Evolutionary conservation across 108 stramenopile genomes (phyloP), one percentile per base, ranked within the genome.

Genomic region (Seminavis robusta): DNA sequence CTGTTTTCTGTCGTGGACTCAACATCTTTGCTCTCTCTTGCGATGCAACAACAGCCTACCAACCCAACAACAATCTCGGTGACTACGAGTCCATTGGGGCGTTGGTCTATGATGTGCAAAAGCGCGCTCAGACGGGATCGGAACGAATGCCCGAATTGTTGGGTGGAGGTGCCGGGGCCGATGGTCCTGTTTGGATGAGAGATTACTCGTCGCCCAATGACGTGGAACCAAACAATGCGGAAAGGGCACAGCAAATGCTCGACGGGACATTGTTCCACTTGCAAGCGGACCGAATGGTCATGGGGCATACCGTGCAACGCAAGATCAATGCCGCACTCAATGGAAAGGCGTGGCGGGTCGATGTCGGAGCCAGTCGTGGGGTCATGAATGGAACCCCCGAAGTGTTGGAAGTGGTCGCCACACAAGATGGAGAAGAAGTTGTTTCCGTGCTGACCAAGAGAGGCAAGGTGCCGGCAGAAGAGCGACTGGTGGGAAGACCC

Each of bases 261-360:
- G 60, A 52, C 57, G 45, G 15, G 42, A 48, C 3, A 32, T 32
- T 33, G n/a, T n/a, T n/a, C n/a, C n/a, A 71, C 19, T 9, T 34
- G 1, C 60, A 73, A 33, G 69, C 71, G 1, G 73, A 79, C 33
- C 59, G 88, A 23, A 86, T 89, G 79, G 81, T 85, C 25, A 84
- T 91, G 79, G 89, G 89, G 1, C 89, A 91, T 59, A 91, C 86
- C 15, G 76, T 81, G 0, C 89, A 91, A 70, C 26, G 50, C 16
- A 33, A 52, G 50, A 85, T 87, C 45, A 91, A 91, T 71, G 69
- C 74, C 4, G 83, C 73, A 1, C 60, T 84, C 25, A 46, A 69
- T 2, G 80, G 83, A 19, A 77, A 67, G 54, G 86, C 83, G 4
- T 91, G 89, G 89, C 52, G 89, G 31, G 55, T 87, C 28, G 89